Percentiles rank a stretch among this genome's conserved stretches.
phyloP scores from a whole-genome alignment of 805 yeast species.

The Scheffersomyces lignosus region DNA sequence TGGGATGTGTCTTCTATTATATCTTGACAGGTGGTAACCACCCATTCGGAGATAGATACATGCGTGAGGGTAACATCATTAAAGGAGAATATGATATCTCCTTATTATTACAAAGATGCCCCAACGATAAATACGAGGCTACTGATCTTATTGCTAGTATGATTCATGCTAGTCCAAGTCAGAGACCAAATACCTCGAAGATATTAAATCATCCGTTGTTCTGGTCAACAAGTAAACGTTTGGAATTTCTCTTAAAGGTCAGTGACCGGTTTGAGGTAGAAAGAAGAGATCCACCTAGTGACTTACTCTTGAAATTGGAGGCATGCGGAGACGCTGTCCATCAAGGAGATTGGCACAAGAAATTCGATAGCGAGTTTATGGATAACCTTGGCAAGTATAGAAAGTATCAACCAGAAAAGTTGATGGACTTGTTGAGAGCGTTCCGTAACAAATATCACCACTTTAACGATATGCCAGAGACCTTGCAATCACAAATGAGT shows the following conservation, averaged over 20 bases:
- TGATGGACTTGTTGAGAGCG: slow-evolving; percentile 87
- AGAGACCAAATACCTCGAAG: slow-evolving; percentile 67
- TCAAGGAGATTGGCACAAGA: slow-evolving; percentile 72
- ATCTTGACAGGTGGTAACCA: slow-evolving; percentile 80
- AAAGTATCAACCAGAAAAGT: slow-evolving; percentile 73
- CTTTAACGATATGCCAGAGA: slow-evolving; percentile 80
- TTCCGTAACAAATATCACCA: slow-evolving; percentile 93
- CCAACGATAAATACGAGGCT: slow-evolving; percentile 59
- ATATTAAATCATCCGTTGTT: slow-evolving; percentile 86
- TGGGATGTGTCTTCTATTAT: slow-evolving; percentile 93
- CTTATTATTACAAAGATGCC: slow-evolving; percentile 42
- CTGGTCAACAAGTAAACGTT: slow-evolving; percentile 72
- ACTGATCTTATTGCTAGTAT: slow-evolving; percentile 68
- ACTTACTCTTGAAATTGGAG: slow-evolving; percentile 57
- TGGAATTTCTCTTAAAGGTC: slow-evolving; percentile 82
- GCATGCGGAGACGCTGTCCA: slow-evolving; percentile 51
- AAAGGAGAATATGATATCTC: slow-evolving; percentile 58
- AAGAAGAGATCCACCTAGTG: slow-evolving; percentile 75
- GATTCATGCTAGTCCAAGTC: slow-evolving; percentile 66
- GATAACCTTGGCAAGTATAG: slow-evolving; percentile 88
- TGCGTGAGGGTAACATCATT: slow-evolving; percentile 86
- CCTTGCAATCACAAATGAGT: slow-evolving; percentile 63
- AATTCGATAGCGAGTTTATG: slow-evolving; percentile 70
- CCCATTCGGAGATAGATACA: slow-evolving; percentile 92
- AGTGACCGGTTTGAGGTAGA: slow-evolving; percentile 91